These are phyloP conservation scores for Epichloe amarillans DNA, from an alignment of 2,329 filamentous ascomycete genomes.

Conservation along the genomic window DNA sequence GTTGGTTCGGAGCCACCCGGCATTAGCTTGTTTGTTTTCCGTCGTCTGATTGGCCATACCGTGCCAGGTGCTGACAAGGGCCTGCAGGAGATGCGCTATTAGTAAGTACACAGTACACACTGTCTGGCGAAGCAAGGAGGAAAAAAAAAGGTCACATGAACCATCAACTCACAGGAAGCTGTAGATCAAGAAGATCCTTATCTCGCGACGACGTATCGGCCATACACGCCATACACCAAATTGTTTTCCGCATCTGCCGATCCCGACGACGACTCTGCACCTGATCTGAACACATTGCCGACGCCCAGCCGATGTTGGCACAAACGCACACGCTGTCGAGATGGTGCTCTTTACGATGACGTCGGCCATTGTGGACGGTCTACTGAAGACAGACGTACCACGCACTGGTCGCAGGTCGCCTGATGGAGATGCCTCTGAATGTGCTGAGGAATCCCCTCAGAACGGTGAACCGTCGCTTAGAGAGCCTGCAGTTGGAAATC, in stretches of 20 bases:
- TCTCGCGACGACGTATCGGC: too few relatives aligned
- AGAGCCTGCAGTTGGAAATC: slow-evolving; percentile 42
- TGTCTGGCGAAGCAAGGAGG: too few relatives aligned
- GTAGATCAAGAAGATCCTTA: too few relatives aligned
- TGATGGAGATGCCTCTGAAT: slow-evolving; percentile 4
- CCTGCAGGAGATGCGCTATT: too few relatives aligned
- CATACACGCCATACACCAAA: too few relatives aligned
- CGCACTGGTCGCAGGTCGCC: neutral
- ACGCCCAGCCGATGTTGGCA: neutral
- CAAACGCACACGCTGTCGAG: neutral
- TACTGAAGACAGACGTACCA: slow-evolving; percentile 25
- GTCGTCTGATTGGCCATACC: neutral
- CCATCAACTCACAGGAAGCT: too few relatives aligned
- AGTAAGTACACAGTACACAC: too few relatives aligned
- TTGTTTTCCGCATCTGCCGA: too few relatives aligned
- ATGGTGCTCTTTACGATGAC: slow-evolving; percentile 79
- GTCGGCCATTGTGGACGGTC: slow-evolving; percentile 47
- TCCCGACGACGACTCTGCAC: too few relatives aligned
- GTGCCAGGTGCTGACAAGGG: too few relatives aligned
- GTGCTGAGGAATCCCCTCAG: slow-evolving; percentile 9
- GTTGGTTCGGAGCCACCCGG: slow-evolving; percentile 6
- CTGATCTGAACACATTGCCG: neutral
- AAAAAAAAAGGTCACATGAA: too few relatives aligned
- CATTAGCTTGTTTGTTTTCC: neutral
- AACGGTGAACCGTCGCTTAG: slow-evolving; percentile 34